Percentiles rank a stretch among this genome's conserved stretches.
Conservation (phyloP, 768 basidiomycete genomes). For the Lepiota subincarnata region DNA sequence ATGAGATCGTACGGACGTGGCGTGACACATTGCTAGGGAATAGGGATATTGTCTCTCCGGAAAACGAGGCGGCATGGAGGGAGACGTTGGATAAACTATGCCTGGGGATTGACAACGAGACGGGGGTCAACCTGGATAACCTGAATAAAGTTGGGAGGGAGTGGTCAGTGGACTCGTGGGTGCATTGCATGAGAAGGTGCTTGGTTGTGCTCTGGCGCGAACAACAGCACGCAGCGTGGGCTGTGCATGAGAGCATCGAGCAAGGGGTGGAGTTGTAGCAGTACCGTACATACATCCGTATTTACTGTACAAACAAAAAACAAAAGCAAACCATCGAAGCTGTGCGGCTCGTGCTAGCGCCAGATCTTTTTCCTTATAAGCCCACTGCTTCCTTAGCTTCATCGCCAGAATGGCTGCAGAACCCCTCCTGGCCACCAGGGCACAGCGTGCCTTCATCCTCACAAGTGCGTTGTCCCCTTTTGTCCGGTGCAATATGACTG, state of each 20-base stretch:
- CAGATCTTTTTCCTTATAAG: no score
- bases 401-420: constrained; percentile 57
- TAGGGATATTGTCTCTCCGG: constrained; percentile 39
- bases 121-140: constrained; percentile 5
- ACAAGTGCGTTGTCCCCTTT: constrained; percentile 48
- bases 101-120: constrained; percentile 15
- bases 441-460: constrained; percentile 67
- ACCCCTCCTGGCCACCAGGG: constrained; percentile 65
- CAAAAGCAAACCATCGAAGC: no score
- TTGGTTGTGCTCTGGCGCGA: constrained; percentile 10
- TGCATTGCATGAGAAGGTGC: constrained; percentile 7
- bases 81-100: constrained; percentile 37
- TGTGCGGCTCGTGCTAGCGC: no score
- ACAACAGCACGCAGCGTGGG: constrained; percentile 4
- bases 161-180: constrained; percentile 7
- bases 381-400: no score
- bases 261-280: constrained; percentile 5
- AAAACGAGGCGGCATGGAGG: constrained; percentile 49
- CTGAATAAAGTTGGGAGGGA: constrained; percentile 5
- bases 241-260: background rate
- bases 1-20: constrained; percentile 44
- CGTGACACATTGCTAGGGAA: constrained; percentile 46
- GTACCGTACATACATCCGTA: no score
- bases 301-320: no score
- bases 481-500: constrained; percentile 2